These are phyloP conservation scores for Alternaria arborescens DNA, from an alignment of 2,329 filamentous ascomycete species.

Conservation along the genomic window DNA sequence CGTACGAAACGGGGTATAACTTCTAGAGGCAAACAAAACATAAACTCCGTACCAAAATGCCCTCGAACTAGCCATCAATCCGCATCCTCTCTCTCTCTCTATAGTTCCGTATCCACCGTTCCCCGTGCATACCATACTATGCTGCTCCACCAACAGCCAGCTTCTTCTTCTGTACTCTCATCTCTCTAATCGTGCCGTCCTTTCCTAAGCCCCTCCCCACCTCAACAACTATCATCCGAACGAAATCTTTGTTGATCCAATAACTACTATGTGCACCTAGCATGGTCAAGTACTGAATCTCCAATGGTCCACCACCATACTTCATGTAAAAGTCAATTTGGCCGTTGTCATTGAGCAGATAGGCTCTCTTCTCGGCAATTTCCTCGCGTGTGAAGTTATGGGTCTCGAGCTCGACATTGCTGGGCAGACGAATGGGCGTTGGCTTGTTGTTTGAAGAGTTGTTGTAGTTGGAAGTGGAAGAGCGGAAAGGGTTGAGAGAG, in stretches of 20 bases:
- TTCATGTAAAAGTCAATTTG: conserved; percentile 92
- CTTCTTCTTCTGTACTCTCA: conserved; percentile 65
- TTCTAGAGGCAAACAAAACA: background rate
- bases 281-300: conserved; percentile 98
- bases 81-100: background rate
- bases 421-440: conserved; percentile 52
- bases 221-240: conserved; percentile 89
- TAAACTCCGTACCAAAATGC: background rate
- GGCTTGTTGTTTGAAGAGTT: conserved; percentile 38
- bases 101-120: background rate
- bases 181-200: conserved; percentile 61
- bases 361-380: conserved; percentile 87
- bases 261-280: conserved; percentile 93
- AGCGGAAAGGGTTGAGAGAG: conserved; percentile 53
- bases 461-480: conserved; percentile 29
- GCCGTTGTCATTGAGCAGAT: conserved; percentile 91
- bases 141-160: conserved; percentile 13
- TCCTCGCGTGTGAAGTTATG: conserved; percentile 95
- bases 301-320: conserved; percentile 84
- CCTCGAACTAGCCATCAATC: background rate
- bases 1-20: conserved; percentile 4
- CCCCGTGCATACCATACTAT: background rate
- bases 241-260: conserved; percentile 87
- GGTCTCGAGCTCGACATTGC: conserved; percentile 84
- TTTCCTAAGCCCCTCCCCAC: conserved; percentile 78